Evolutionary conservation across 106 monocot genomes (phyloP).

Genomic region (Phalaenopsis aphrodite): DNA sequence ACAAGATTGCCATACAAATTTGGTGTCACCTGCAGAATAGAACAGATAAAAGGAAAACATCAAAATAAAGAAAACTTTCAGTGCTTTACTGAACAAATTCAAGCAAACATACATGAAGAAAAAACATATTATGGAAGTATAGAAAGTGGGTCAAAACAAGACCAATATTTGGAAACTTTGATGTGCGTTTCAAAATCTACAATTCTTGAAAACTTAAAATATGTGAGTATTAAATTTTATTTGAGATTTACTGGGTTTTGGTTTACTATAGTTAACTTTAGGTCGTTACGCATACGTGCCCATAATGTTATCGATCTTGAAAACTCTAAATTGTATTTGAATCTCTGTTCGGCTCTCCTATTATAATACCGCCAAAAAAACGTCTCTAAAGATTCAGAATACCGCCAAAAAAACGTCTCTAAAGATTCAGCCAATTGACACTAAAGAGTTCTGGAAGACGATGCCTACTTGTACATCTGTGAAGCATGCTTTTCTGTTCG

Average conservation of each 20-base stretch:
- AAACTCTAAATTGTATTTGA: neutral
- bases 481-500: too few species aligned
- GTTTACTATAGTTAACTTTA: neutral
- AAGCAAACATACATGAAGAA: neutral
- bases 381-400: neutral
- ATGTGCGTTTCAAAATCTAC: neutral
- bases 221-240: neutral
- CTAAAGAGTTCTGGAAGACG: too few species aligned
- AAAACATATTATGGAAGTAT: neutral
- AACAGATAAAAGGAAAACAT: neutral
- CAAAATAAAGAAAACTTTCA: neutral
- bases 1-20: constrained; percentile 26
- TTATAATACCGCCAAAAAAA: neutral
- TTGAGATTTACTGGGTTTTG: neutral
- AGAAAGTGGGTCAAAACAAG: neutral
- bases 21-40: constrained; percentile 21
- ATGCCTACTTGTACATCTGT: too few species aligned
- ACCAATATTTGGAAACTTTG: neutral
- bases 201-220: neutral
- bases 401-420: neutral
- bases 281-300: neutral
- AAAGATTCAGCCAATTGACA: neutral
- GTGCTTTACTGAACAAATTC: neutral
- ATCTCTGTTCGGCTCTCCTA: neutral
- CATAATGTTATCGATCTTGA: neutral